These are phyloP conservation scores for Trypanosomatidae sp. DNA, from an alignment of 208 protist genomes.

Conservation along the genomic window DNA sequence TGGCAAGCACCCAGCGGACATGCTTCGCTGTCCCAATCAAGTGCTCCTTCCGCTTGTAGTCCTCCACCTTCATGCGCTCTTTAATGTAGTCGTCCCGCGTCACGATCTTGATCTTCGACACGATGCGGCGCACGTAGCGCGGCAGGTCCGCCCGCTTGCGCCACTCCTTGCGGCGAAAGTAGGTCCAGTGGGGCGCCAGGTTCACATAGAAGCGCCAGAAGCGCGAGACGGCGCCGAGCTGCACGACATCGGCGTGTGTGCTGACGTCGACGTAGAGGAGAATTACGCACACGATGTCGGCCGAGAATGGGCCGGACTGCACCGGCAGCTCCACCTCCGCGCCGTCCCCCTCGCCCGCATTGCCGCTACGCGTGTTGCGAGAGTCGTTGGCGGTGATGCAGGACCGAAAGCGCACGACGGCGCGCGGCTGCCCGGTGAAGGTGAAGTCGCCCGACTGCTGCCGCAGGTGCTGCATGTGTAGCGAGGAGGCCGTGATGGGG, in stretches of 20 bases:
- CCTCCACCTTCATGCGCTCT: slow-evolving; percentile 58
- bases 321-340: slow-evolving; percentile 29
- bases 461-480: slow-evolving; percentile 37
- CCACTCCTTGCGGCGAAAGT: slow-evolving; percentile 66
- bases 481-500: slow-evolving; percentile 22
- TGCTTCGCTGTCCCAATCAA: slow-evolving; percentile 56
- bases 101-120: no score
- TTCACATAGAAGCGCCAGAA: slow-evolving; percentile 86
- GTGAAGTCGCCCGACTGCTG: slow-evolving; percentile 54
- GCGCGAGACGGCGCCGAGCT: slow-evolving; percentile 58
- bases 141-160: slow-evolving; percentile 50
- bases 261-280: slow-evolving; percentile 65
- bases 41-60: slow-evolving; percentile 49
- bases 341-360: no score
- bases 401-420: slow-evolving; percentile 75
- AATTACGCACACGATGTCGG: slow-evolving; percentile 69
- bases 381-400: slow-evolving; percentile 63
- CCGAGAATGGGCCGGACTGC: slow-evolving; percentile 72
- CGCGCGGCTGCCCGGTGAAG: slow-evolving; percentile 57
- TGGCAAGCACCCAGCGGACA: slow-evolving; percentile 71
- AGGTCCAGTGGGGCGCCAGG: slow-evolving; percentile 83
- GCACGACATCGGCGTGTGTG: slow-evolving; percentile 53
- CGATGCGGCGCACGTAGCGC: slow-evolving; percentile 56
- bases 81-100: slow-evolving; percentile 76
- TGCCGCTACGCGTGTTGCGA: no score